Conservation (phyloP, 2,329 filamentous ascomycete species). For the Epichloe scottii region DNA sequence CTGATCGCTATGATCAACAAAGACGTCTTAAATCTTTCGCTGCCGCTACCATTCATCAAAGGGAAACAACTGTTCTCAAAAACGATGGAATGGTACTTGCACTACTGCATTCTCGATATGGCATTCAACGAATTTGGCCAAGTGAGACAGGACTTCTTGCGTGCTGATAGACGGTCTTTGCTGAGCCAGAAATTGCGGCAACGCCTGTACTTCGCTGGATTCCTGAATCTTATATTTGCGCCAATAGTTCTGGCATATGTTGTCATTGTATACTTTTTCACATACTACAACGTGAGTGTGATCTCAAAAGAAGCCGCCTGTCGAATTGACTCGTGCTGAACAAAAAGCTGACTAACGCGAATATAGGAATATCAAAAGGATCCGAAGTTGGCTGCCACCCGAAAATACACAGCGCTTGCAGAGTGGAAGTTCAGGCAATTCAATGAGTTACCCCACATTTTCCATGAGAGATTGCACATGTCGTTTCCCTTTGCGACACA, state of each 20-base stretch:
- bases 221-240: constrained; percentile 76
- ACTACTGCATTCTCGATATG: constrained; percentile 83
- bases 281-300: constrained; percentile 70
- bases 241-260: constrained; percentile 83
- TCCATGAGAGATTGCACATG: constrained; percentile 82
- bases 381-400: constrained; percentile 65
- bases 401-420: constrained; percentile 83
- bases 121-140: constrained; percentile 86
- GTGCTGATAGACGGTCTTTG: constrained; percentile 64
- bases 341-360: neutral
- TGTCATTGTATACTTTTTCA: constrained; percentile 81
- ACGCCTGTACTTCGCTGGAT: constrained; percentile 69
- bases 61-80: constrained; percentile 75
- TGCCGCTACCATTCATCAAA: constrained; percentile 73
- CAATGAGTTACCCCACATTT: constrained; percentile 89
- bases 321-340: neutral
- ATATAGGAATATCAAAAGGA: constrained; percentile 85
- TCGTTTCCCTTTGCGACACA: constrained; percentile 85
- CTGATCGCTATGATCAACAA: constrained; percentile 97
- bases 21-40: constrained; percentile 75
- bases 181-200: constrained; percentile 67
- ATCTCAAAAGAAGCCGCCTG: neutral
- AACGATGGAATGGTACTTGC: constrained; percentile 83
- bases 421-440: constrained; percentile 99
- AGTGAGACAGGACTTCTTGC: constrained; percentile 74